Evolutionary conservation across 768 basidiomycete genomes (phyloP), one percentile per base, ranked within the genome.

Genomic region (Neoboletus brunneissimus): DNA sequence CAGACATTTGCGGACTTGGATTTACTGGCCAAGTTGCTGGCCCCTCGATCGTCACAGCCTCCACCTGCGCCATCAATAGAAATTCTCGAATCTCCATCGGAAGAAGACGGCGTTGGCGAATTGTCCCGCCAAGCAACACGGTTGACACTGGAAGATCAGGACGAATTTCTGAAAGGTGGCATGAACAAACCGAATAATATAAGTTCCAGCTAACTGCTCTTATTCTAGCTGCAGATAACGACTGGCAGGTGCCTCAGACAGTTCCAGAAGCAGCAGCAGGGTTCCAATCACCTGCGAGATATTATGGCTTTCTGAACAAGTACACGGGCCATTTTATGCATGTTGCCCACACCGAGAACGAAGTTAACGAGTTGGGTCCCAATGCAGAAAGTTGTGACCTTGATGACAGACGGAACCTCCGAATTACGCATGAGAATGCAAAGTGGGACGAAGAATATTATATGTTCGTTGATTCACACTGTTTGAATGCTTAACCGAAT

Each of bases 391-490:
- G 67, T 1, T 81, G 80, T 51, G 67, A 75, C 13, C 70, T 64
- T 13, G 66, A 70, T 4, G 84, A 87, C 59, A 80, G 90, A 37
- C 77, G 83, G 29, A 61, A 56, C 41, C 76, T 75, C 56, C 81
- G 90, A 47, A 60, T 83, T 12, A 68, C 73, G 53, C 85, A 84
- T 58, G 91, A 93, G 68, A 77, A 92, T 38, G 76, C 79, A 31
- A 92, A 91, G 71, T 94, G 86, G 81, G 86, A 93, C 62, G 85
- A 84, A 64, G 90, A 92, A 63, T 77, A 93, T 72, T 94, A 93
- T 67, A 86, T 91, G 91, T 91, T 70, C 51, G 70, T 72, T 34
- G 22, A 13, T 82, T 53, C 44, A 34, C 50, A 35, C 49, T 44
- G 5, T 50, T 12, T 41, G 35, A 23, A 35, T 22, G n/a, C 48